phyloP scores from a whole-genome alignment of 345 rosid species.

The Lepidium aucheri region DNA sequence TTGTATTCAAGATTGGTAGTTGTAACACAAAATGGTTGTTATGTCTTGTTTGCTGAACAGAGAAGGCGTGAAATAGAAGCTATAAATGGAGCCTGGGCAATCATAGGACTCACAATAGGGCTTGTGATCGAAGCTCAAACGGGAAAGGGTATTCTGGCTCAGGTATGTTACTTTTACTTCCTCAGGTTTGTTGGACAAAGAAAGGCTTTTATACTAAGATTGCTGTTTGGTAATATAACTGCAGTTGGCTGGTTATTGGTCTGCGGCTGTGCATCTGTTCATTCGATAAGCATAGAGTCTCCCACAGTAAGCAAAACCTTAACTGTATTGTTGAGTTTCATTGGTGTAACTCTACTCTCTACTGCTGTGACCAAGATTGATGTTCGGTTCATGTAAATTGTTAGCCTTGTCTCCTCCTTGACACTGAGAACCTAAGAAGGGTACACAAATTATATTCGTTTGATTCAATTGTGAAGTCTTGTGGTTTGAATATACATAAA shows the following conservation, averaged over 20 bases:
- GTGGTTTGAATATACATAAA: not conserved
- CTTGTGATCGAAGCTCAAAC: constrained; percentile 83
- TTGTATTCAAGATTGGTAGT: not conserved
- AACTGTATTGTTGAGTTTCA: not conserved
- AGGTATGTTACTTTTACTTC: constrained; percentile 33
- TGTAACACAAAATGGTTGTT: not conserved
- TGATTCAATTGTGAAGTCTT: not conserved
- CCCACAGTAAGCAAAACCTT: not conserved
- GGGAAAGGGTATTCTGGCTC: constrained; percentile 54
- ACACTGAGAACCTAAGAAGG: not conserved
- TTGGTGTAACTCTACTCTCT: not conserved
- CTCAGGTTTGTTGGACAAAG: not conserved
- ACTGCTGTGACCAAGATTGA: not conserved
- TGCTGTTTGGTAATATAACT: not conserved
- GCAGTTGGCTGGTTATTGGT: constrained; percentile 75
- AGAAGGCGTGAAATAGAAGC: constrained; percentile 79
- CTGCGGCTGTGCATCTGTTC: constrained; percentile 31
- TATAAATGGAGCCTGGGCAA: constrained; percentile 88
- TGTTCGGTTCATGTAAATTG: not conserved
- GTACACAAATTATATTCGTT: not conserved
- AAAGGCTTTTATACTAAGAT: not conserved
- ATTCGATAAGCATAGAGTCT: constrained; percentile 13
- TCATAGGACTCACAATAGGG: constrained; percentile 76
- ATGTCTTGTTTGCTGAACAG: constrained; percentile 23
- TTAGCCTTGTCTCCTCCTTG: not conserved